phyloP scores from a whole-genome alignment of 176 grass and related monocot species.

The Carex cristatella region DNA sequence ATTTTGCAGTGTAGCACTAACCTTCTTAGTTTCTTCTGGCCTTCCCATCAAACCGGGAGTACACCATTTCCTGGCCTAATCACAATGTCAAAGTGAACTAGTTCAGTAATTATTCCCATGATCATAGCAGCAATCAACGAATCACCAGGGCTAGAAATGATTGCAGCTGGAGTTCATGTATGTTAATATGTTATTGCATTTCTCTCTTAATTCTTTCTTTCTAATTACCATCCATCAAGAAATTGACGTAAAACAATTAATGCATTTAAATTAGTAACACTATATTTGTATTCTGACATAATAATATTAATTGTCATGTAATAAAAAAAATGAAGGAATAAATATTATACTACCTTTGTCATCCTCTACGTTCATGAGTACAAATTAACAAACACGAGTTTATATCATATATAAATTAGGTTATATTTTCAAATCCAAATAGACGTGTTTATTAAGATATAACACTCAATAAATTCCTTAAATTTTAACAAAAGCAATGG shows the following conservation, averaged over 20 bases:
- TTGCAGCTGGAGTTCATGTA: constrained; percentile 32
- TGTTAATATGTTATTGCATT: not conserved
- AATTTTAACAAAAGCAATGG: not conserved
- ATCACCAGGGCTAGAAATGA: not conserved
- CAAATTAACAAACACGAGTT: not conserved
- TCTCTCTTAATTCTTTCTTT: not conserved
- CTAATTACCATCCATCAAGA: not conserved
- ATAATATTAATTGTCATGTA: not conserved
- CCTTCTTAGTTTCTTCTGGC: too few species aligned
- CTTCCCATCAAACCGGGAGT: too few species aligned
- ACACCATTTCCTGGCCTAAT: too few species aligned
- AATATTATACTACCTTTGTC: not conserved
- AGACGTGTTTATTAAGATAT: not conserved
- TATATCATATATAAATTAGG: not conserved
- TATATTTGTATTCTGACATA: not conserved
- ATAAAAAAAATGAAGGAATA: not conserved
- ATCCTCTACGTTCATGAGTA: not conserved
- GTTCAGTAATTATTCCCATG: too few species aligned
- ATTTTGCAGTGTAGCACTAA: too few species aligned
- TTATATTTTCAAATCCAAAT: not conserved
- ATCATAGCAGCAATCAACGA: not conserved
- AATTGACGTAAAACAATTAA: not conserved
- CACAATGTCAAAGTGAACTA: too few species aligned
- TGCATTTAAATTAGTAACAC: too few species aligned
- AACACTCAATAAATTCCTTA: not conserved